Conservation (phyloP, 495 filamentous ascomycete species). For the Bacidia gigantensis region DNA sequence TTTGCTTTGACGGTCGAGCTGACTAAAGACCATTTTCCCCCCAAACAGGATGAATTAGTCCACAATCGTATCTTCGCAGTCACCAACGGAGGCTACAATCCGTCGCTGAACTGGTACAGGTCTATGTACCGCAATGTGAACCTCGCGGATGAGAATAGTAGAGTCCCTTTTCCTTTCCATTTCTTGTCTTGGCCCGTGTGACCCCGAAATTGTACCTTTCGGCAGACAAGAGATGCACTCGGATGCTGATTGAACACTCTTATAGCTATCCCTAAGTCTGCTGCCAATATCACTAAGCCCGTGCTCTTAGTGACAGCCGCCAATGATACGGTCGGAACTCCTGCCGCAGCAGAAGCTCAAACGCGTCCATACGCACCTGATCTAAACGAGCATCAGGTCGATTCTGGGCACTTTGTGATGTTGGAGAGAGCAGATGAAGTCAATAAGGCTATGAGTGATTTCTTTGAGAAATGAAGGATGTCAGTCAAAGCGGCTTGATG, state of each 20-base stretch:
- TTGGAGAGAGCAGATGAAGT: neutral
- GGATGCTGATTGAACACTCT: neutral
- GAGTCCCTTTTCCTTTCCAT: slow-evolving; percentile 46
- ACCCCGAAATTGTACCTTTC: too few relatives aligned
- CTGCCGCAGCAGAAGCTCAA: neutral
- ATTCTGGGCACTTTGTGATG: neutral
- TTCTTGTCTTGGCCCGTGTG: too few relatives aligned
- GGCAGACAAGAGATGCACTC: too few relatives aligned
- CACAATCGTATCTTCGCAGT: neutral
- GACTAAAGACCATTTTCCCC: neutral
- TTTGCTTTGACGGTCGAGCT: too few relatives aligned
- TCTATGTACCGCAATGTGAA: neutral
- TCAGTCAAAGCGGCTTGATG: too few relatives aligned
- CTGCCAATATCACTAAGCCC: neutral
- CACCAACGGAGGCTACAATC: neutral
- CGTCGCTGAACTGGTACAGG: neutral
- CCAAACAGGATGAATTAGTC: neutral
- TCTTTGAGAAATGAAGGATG: too few relatives aligned
- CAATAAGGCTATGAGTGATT: neutral
- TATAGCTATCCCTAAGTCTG: neutral
- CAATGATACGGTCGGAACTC: neutral
- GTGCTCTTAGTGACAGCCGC: neutral
- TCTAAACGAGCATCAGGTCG: neutral
- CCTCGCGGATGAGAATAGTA: slow-evolving; percentile 4
- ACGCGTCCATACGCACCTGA: neutral